Evolutionary conservation across 176 grass and related monocot genomes (phyloP).

Genomic region (Tuctoria greenei): DNA sequence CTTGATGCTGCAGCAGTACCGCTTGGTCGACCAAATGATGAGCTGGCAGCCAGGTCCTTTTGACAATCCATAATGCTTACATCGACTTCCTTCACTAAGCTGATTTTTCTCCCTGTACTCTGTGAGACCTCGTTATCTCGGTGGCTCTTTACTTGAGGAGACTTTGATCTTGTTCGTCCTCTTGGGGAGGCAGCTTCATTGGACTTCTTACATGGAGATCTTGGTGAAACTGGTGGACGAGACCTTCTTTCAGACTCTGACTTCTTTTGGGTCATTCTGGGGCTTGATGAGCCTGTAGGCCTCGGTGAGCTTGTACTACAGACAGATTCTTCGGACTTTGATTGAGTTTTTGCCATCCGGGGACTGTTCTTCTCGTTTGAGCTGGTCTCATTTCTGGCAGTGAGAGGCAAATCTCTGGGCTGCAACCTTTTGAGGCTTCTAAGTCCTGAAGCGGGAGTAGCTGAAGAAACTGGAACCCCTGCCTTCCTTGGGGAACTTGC

Average conservation of each 20-base stretch:
- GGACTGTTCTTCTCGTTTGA: constrained; percentile 39
- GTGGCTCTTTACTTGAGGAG: constrained; percentile 45
- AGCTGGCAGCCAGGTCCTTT: constrained; percentile 21
- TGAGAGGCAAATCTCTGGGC: constrained; percentile 24
- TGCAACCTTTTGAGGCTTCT: constrained; percentile 52
- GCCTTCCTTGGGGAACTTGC: constrained; percentile 46
- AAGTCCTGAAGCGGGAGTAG: constrained; percentile 50
- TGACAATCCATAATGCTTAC: constrained; percentile 37
- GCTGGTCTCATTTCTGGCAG: constrained; percentile 15
- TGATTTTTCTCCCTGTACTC: constrained; percentile 36
- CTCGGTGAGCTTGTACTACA: constrained; percentile 48
- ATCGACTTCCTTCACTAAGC: constrained; percentile 40
- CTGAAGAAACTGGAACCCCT: constrained; percentile 43
- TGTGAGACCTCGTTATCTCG: constrained; percentile 43
- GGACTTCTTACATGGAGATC: constrained; percentile 44
- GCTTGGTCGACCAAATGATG: constrained; percentile 43
- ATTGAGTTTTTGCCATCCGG: constrained; percentile 34
- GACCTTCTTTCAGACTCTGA: constrained; percentile 57
- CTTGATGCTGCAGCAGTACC: constrained; percentile 17
- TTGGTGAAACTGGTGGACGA: constrained; percentile 56
- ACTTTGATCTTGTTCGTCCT: constrained; percentile 55
- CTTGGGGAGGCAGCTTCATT: constrained; percentile 66
- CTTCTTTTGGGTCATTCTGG: constrained; percentile 56
- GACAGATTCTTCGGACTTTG: constrained; percentile 37
- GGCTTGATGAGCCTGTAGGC: constrained; percentile 56